phyloP scores from a whole-genome alignment of 768 basidiomycete species.

The Strobilomyces dryophilus region DNA sequence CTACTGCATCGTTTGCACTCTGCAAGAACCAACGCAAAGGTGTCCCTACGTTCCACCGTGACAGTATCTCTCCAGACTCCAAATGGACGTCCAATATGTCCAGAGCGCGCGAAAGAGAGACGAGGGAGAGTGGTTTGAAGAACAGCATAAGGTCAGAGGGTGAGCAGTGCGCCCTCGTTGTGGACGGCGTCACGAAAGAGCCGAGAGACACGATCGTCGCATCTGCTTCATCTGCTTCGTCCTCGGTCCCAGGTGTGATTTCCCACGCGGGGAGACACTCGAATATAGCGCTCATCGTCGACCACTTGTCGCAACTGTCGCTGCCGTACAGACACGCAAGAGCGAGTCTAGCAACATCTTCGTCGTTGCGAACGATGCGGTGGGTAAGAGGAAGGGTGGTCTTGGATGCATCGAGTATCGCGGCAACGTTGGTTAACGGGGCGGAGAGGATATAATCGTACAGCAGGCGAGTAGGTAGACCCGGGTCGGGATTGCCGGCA shows the following conservation, averaged over 20 bases:
- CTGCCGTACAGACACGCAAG: conserved; percentile 88
- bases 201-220: conserved; percentile 80
- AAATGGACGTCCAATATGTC: conserved; percentile 94
- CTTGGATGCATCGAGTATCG: conserved; percentile 89
- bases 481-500: conserved; percentile 62
- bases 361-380: conserved; percentile 75
- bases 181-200: conserved; percentile 72
- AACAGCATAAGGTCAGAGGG: conserved; percentile 74
- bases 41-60: conserved; percentile 81
- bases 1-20: conserved; percentile 55
- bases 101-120: conserved; percentile 74
- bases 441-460: conserved; percentile 70
- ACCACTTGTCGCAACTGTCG: conserved; percentile 66
- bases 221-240: conserved; percentile 72
- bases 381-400: conserved; percentile 71
- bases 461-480: conserved; percentile 59
- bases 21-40: conserved; percentile 90
- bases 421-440: conserved; percentile 61
- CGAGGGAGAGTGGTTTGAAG: conserved; percentile 73
- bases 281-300: conserved; percentile 86
- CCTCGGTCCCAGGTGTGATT: conserved; percentile 48
- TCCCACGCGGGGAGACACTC: conserved; percentile 96
- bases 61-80: conserved; percentile 88
- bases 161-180: conserved; percentile 49
- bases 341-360: conserved; percentile 81